phyloP scores from a whole-genome alignment of 1,139 yeast genomes.

The Saccharomycopsis hybrid region DNA sequence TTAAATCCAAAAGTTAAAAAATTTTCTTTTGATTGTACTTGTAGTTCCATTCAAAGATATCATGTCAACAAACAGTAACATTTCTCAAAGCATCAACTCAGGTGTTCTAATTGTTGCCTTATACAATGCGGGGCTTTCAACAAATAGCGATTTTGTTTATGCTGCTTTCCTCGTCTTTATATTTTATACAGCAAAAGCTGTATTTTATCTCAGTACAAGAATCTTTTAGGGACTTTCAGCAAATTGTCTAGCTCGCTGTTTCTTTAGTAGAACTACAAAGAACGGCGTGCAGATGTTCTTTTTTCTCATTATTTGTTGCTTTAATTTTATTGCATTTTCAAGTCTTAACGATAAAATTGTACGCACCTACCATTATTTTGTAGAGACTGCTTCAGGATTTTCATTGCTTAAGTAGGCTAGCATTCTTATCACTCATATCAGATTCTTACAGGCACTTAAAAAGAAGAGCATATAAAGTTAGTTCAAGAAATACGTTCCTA shows the following conservation, averaged over 20 bases:
- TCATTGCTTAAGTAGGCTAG: constrained; percentile 23
- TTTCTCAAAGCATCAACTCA: constrained; percentile 35
- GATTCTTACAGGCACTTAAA: constrained; percentile 19
- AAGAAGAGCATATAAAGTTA: constrained; percentile 15
- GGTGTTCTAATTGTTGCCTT: constrained; percentile 43
- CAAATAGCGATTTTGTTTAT: constrained; percentile 44
- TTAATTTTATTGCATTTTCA: constrained; percentile 39
- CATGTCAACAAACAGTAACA: background rate
- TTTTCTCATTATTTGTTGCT: constrained; percentile 30
- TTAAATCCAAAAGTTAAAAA: constrained; percentile 40
- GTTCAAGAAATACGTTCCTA: constrained; percentile 25
- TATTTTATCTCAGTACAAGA: constrained; percentile 40
- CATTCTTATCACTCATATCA: constrained; percentile 21
- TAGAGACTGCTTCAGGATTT: constrained; percentile 23
- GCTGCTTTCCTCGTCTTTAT: constrained; percentile 49
- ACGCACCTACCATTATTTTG: constrained; percentile 23
- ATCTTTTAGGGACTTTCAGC: constrained; percentile 35
- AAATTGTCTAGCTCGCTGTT: constrained; percentile 33
- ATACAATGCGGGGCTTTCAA: constrained; percentile 43
- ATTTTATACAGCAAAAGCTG: constrained; percentile 42
- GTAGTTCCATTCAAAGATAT: constrained; percentile 37
- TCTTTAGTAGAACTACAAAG: constrained; percentile 26
- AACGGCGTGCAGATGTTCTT: constrained; percentile 44
- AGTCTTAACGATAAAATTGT: constrained; percentile 5
- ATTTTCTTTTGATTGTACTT: constrained; percentile 40